Conservation (phyloP, 176 grass and related monocot genomes). For the Zizania latifolia region DNA sequence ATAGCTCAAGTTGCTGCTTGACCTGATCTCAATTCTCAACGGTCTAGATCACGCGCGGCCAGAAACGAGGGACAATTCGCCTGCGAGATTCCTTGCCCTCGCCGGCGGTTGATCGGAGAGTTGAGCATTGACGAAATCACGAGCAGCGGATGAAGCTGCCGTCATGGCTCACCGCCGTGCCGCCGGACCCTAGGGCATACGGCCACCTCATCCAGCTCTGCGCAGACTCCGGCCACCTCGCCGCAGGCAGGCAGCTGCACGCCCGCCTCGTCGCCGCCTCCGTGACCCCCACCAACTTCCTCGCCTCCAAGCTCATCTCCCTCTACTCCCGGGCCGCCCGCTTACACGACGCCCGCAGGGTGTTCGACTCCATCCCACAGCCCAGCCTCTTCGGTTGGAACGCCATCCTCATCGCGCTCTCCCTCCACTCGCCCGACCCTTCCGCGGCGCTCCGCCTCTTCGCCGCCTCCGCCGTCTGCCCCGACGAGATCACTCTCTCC, state of each 20-base stretch:
- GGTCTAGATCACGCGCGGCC: not conserved
- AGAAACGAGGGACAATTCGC: not conserved
- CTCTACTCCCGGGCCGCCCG: slow-evolving; percentile 50
- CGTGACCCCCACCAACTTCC: slow-evolving; percentile 59
- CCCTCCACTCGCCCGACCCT: slow-evolving; percentile 46
- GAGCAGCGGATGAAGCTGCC: slow-evolving; percentile 43
- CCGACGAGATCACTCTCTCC: slow-evolving; percentile 55
- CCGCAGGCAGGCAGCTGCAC: slow-evolving; percentile 48
- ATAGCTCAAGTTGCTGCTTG: not conserved
- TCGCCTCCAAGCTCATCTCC: slow-evolving; percentile 64
- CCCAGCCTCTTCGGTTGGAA: slow-evolving; percentile 71
- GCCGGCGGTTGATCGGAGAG: not conserved
- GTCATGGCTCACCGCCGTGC: slow-evolving; percentile 29
- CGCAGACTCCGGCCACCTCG: slow-evolving; percentile 35
- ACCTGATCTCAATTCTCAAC: not conserved
- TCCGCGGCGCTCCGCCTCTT: slow-evolving; percentile 41
- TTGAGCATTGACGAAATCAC: not conserved
- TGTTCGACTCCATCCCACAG: slow-evolving; percentile 55
- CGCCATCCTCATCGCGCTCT: slow-evolving; percentile 59
- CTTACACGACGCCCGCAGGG: slow-evolving; percentile 41
- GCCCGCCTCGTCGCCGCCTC: slow-evolving; percentile 39
- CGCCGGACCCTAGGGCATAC: slow-evolving; percentile 39
- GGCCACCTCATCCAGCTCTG: slow-evolving; percentile 59
- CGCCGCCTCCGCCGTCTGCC: slow-evolving; percentile 34
- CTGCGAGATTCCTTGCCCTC: not conserved